Percentiles rank a stretch among this genome's conserved stretches.
These are phyloP conservation scores for Amphirosellinia nigrospora DNA, from an alignment of 495 filamentous ascomycete species.

Conservation along the genomic window DNA sequence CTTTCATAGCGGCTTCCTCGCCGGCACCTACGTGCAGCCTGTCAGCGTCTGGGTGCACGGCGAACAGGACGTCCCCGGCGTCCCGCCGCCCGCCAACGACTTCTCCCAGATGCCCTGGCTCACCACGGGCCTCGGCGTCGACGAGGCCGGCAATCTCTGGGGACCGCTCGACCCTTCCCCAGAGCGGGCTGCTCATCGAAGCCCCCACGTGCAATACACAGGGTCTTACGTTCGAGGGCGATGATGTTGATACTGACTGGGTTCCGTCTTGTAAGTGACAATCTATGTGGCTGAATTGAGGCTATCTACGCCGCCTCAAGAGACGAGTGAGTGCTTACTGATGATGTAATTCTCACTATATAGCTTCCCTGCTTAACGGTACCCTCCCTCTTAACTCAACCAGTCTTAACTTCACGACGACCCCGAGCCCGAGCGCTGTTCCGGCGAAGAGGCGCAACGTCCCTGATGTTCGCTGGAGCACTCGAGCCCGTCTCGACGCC, in stretches of 20 bases:
- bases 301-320: neutral
- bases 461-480: constrained; percentile 21
- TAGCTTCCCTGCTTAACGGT: constrained; percentile 19
- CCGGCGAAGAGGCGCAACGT: constrained; percentile 20
- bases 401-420: neutral
- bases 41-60: constrained; percentile 48
- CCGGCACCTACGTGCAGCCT: constrained; percentile 48
- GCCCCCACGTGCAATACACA: constrained; percentile 7
- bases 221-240: constrained; percentile 2
- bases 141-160: constrained; percentile 33
- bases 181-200: constrained; percentile 21
- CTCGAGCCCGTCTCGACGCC: constrained; percentile 19
- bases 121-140: constrained; percentile 33
- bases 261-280: constrained; percentile 23
- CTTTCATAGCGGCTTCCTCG: constrained; percentile 46
- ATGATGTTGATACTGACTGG: constrained; percentile 17
- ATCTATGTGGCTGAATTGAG: neutral
- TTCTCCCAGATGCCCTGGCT: constrained; percentile 31
- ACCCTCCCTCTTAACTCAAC: constrained; percentile 20
- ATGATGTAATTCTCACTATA: neutral
- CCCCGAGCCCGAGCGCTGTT: neutral
- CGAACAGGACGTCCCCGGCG: constrained; percentile 38
- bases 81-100: constrained; percentile 35
- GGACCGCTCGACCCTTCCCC: constrained; percentile 38
- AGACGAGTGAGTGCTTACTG: neutral